Conservation (phyloP, 768 basidiomycete genomes). For the Trametes coccinea region DNA sequence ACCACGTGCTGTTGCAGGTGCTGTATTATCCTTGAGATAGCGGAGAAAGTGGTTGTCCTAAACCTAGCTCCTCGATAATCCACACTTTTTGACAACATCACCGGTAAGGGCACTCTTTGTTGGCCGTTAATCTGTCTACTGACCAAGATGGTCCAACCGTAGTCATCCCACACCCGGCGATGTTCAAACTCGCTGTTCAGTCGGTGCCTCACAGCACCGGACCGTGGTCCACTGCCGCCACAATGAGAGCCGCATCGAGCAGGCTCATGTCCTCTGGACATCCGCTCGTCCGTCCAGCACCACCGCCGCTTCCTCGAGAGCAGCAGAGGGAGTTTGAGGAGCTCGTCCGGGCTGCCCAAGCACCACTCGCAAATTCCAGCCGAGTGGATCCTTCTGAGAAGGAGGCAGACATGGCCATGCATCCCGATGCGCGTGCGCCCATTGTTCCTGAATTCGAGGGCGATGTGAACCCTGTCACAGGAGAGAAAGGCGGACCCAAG, state of each 20-base stretch:
- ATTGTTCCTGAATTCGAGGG: constrained; percentile 74
- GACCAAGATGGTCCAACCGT: too few relatives aligned
- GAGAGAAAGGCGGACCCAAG: constrained; percentile 87
- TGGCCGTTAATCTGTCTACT: too few relatives aligned
- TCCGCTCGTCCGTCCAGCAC: constrained; percentile 58
- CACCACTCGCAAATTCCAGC: constrained; percentile 37
- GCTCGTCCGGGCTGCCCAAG: constrained; percentile 65
- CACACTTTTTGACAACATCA: too few relatives aligned
- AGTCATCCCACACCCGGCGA: background rate
- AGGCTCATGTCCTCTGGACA: constrained; percentile 30
- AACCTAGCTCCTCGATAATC: too few relatives aligned
- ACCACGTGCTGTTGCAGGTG: too few relatives aligned
- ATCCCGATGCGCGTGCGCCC: constrained; percentile 68
- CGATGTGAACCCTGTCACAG: constrained; percentile 77
- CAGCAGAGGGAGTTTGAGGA: constrained; percentile 87
- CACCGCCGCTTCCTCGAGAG: constrained; percentile 70
- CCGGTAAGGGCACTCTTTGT: too few relatives aligned
- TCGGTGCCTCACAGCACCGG: background rate
- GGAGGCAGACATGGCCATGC: constrained; percentile 49
- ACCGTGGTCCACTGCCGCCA: background rate
- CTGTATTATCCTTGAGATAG: too few relatives aligned
- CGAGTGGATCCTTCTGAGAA: constrained; percentile 20
- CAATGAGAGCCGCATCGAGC: background rate
- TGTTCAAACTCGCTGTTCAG: background rate
- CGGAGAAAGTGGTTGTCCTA: too few relatives aligned